phyloP scores from a whole-genome alignment of 2,329 filamentous ascomycete species.

The Beauveria bassiana region DNA sequence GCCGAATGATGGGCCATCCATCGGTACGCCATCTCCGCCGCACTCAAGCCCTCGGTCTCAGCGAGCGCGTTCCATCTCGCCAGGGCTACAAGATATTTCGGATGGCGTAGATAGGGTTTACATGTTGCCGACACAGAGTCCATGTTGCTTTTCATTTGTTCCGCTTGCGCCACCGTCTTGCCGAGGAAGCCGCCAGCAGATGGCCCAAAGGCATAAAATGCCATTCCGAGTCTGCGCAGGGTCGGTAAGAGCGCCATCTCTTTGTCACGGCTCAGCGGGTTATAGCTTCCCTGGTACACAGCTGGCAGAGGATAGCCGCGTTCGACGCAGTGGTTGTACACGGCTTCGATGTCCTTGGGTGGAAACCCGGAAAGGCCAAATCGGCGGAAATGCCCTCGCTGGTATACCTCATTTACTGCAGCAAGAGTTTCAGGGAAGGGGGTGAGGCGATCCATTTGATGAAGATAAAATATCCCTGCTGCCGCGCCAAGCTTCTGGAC shows the following conservation, averaged over 20 bases:
- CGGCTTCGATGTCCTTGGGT: conserved; percentile 9
- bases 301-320: conserved; percentile 9
- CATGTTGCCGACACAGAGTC: conserved; percentile 11
- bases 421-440: conserved; percentile 13
- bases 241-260: conserved; percentile 11
- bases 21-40: conserved; percentile 5
- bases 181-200: conserved; percentile 15
- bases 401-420: conserved; percentile 12
- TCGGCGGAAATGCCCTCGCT: conserved; percentile 11
- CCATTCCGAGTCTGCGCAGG: conserved; percentile 12
- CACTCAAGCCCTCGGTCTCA: conserved; percentile 11
- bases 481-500: conserved; percentile 10
- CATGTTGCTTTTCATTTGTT: conserved; percentile 1
- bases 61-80: conserved; percentile 12
- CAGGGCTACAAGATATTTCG: conserved; percentile 10
- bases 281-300: conserved; percentile 14
- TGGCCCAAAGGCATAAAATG: conserved; percentile 15
- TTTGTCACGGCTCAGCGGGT: conserved; percentile 12
- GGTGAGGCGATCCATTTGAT: conserved; percentile 13
- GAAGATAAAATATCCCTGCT: conserved; percentile 14
- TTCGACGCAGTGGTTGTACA: conserved; percentile 10
- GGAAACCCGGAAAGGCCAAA: conserved; percentile 15
- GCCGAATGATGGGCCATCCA: conserved; percentile 9
- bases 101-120: conserved; percentile 10
- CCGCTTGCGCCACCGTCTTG: conserved; percentile 13